Evolutionary conservation across 2,329 filamentous ascomycete species (phyloP), one percentile per base, ranked within the genome.

Genomic region (Didymella glomerata): DNA sequence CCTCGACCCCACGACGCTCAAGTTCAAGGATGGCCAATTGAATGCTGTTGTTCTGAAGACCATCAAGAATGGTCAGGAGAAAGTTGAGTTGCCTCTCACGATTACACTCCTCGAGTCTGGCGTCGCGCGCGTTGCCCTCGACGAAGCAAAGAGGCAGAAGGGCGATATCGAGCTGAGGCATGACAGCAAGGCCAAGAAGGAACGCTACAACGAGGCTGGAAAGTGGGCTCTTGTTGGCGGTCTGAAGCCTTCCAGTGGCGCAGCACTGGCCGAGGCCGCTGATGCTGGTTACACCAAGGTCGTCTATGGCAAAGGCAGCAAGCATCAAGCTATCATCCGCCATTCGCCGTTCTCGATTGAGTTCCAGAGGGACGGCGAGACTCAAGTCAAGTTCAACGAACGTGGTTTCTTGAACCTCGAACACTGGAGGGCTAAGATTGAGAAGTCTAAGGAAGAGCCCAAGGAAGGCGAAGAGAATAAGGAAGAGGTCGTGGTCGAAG

Each of bases 381-480:
- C 89, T 0, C 92, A 98, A 61, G 84, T 99, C 77, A 91, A 90
- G 72, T 84, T 99, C 77, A 99, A 99, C 73, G 89, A 93, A 67
- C 87, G 90, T n/a, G 94, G 94, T 0, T 81, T 96, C 63, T 76
- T 99, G 77, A 99, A 98, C 72, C 79, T 98, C 76, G 95, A 99
- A 77, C 95, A 99, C 75, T 99, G 95, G 95, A 85, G 95, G 61
- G 85, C 90, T 42, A 96, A 97, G 84, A 79, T 92, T 16, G 93
- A 97, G 54, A 82, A 86, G 70, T 67, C 68, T 0, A 66, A 68
- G 30, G 76, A 86, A 65, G 81, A 83, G 61, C 81, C 84, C 64
- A 79, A 79, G 27, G 78, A 80, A 38, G 86, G 88, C 56, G 73
- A 74, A 49, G 76, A 79, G 13, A 64, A 63, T 40, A 76, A 77